Evolutionary conservation across 768 basidiomycete species (phyloP).

Genomic region (Chalciporus pseudorubinellus): DNA sequence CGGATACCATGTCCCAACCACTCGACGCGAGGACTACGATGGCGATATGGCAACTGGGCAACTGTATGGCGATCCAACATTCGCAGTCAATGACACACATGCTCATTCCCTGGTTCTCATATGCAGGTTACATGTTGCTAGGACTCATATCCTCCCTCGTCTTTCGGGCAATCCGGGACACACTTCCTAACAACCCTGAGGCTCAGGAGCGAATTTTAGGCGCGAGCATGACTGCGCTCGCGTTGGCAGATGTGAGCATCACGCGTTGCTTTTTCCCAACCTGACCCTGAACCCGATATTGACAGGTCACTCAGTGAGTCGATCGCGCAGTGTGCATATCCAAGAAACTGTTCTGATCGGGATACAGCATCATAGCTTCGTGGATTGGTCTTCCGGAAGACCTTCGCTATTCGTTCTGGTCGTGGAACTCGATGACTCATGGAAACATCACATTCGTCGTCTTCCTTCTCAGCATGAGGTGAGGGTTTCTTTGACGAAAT

Average conservation of each 20-base stretch:
- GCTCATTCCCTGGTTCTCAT: not conserved
- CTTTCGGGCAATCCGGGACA: conserved; percentile 64
- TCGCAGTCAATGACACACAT: not conserved
- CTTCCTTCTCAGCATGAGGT: conserved; percentile 59
- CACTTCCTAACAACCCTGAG: conserved; percentile 51
- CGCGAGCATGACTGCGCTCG: conserved; percentile 58
- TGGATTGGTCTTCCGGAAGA: conserved; percentile 56
- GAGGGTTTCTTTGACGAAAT: conserved; percentile 1
- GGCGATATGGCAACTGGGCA: conserved; percentile 66
- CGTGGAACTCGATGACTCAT: conserved; percentile 74
- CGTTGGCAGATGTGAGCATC: conserved; percentile 63
- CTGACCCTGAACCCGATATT: conserved; percentile 5
- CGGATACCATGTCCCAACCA: conserved; percentile 17
- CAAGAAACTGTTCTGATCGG: conserved; percentile 2
- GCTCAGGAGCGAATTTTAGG: conserved; percentile 71
- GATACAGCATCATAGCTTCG: conserved; percentile 53
- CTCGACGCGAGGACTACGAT: conserved; percentile 54
- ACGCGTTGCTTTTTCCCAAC: not conserved
- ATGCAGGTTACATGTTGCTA: conserved; percentile 57
- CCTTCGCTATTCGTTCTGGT: conserved; percentile 45
- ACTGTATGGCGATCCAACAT: conserved; percentile 42
- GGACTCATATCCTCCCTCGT: conserved; percentile 65
- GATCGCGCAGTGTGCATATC: not conserved
- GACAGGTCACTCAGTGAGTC: conserved; percentile 61
- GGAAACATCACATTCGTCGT: conserved; percentile 70